Evolutionary conservation across 2,329 filamentous ascomycete species (phyloP).

Genomic region (Cytospora mali): DNA sequence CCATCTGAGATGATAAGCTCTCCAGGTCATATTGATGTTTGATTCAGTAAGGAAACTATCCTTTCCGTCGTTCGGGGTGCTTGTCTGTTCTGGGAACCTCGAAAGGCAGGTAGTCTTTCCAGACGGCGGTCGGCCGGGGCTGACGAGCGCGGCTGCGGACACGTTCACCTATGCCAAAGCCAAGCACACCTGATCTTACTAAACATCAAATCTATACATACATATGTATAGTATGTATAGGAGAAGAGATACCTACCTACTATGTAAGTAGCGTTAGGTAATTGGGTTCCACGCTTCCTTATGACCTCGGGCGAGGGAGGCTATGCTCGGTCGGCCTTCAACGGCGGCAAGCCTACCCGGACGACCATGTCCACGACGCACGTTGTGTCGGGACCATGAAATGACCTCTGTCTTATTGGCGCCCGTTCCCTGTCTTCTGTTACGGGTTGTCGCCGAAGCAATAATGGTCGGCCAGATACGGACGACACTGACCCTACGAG

Average conservation of each 20-base stretch:
- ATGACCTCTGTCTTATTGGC: constrained; percentile 10
- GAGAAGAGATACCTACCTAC: background rate
- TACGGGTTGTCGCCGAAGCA: constrained; percentile 22
- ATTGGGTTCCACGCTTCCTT: background rate
- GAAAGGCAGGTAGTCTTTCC: no score
- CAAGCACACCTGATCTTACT: background rate
- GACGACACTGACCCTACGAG: constrained; percentile 28
- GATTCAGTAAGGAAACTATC: constrained; percentile 11
- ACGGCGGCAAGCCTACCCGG: constrained; percentile 18
- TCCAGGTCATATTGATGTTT: constrained; percentile 10
- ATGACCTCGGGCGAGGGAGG: constrained; percentile 5
- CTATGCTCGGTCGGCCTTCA: constrained; percentile 3
- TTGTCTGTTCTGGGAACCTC: no score
- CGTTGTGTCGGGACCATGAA: constrained; percentile 18
- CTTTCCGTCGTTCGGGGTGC: no score
- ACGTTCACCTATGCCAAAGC: background rate
- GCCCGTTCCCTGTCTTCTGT: constrained; percentile 12
- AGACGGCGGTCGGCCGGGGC: background rate
- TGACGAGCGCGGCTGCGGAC: background rate
- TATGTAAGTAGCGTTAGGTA: no score
- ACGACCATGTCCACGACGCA: background rate
- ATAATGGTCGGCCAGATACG: constrained; percentile 3
- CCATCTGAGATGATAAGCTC: constrained; percentile 11
- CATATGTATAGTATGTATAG: no score
- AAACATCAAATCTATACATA: background rate